A percentile compares a stretch with the other conserved stretches of the same genome.
These are phyloP conservation scores for Talaromyces piceae DNA, from an alignment of 2,329 filamentous ascomycete species.

Conservation along the genomic window DNA sequence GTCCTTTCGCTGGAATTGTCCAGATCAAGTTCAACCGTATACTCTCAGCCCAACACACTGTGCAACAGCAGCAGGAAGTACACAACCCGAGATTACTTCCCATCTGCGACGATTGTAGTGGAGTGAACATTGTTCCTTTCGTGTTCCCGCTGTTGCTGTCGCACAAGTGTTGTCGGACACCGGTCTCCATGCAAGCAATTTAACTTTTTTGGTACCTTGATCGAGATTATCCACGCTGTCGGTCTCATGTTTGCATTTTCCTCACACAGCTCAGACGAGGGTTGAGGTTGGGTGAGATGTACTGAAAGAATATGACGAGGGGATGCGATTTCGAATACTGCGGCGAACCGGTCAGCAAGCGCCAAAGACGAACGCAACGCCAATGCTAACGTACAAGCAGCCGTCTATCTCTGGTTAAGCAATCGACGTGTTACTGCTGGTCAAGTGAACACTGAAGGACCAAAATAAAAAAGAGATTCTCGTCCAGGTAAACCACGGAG, in stretches of 20 bases:
- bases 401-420: background rate
- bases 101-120: background rate
- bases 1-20: slow-evolving; percentile 41
- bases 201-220: slow-evolving; percentile 37
- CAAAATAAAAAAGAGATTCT: slow-evolving; percentile 1
- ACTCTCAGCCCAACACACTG: slow-evolving; percentile 32
- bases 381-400: background rate
- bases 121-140: background rate
- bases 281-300: slow-evolving; percentile 13
- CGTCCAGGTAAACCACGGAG: background rate
- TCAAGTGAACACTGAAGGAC: background rate
- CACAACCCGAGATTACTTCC: background rate
- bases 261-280: slow-evolving; percentile 10
- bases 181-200: slow-evolving; percentile 33
- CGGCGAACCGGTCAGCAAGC: slow-evolving; percentile 3
- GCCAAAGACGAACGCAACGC: background rate
- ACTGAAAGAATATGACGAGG: slow-evolving; percentile 17
- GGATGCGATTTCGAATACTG: background rate
- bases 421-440: background rate
- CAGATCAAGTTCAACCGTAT: slow-evolving; percentile 41
- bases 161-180: slow-evolving; percentile 26
- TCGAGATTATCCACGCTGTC: slow-evolving; percentile 31
- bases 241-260: slow-evolving; percentile 28
- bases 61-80: background rate
- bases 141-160: background rate